Conservation (phyloP, 805 yeast species). For the Lachancea meyersii region DNA sequence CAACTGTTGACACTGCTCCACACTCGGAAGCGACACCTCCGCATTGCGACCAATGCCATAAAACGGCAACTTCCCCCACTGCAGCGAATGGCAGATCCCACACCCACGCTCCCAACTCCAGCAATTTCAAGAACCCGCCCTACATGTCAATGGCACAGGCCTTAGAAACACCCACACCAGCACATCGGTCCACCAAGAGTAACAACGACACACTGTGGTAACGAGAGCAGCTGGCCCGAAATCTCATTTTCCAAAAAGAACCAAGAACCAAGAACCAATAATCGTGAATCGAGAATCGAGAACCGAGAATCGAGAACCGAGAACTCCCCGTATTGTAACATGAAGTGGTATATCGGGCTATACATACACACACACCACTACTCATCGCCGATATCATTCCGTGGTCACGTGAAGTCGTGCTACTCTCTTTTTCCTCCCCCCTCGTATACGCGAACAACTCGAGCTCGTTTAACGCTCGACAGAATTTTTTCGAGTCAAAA, state of each 20-base stretch:
- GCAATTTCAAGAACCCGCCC: constrained; percentile 5
- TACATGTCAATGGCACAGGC: constrained; percentile 15
- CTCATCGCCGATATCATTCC: background rate
- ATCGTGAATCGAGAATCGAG: too few species aligned
- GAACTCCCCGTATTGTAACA: too few species aligned
- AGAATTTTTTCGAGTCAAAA: constrained; percentile 7
- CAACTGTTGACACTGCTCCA: background rate
- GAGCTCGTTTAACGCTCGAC: constrained; percentile 6
- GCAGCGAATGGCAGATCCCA: background rate
- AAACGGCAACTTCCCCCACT: background rate
- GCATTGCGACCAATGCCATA: constrained; percentile 9
- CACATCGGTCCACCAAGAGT: constrained; percentile 2
- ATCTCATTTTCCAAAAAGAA: background rate
- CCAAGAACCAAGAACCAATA: background rate
- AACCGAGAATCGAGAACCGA: too few species aligned
- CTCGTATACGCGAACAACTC: too few species aligned
- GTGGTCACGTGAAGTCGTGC: background rate
- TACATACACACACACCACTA: background rate
- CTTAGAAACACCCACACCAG: constrained; percentile 20
- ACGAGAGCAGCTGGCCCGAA: background rate
- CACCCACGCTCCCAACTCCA: background rate
- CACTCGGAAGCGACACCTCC: background rate
- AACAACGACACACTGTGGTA: constrained; percentile 7
- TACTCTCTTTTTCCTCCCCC: background rate
- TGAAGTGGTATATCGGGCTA: too few species aligned